Base-by-base conservation (phyloP, 2,329 filamentous ascomycete genomes). In the Curvularia spicifera region DNA sequence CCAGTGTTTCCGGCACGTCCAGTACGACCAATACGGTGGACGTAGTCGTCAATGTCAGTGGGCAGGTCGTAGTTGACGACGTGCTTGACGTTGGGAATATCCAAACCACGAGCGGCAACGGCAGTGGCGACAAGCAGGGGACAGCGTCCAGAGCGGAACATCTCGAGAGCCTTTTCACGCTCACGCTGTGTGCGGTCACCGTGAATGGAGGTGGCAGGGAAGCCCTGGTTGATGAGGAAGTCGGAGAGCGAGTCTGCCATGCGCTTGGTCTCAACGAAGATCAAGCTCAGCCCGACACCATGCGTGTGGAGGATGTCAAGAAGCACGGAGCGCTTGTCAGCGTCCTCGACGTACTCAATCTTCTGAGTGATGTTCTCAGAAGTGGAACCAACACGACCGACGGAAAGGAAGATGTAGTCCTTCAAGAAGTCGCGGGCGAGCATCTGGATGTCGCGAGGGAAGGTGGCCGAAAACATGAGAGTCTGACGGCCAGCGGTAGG, bases 341-440 rank as follows among this genome's bases (percentile, higher is more conserved):
- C 82, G 71, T 98, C 95, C 82, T 98, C 94, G 60, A 98, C 91
- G 71, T 98, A 98, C 82, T 98, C 94, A 55, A 99, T 88, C 85
- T 96, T 97, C 81, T 99, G 95, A 54, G 95, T 98, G 64, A 99
- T 98, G 86, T 98, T 99, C 87, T 98, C 94, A n/a, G 95, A 98
- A 31, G 95, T 98, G 51, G 95, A 98, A 80, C 95, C 95, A 60
- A 98, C 95, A 87, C 95, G 94, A 74, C 94, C 95, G 69, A 99
- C 95, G 15, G 95, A 99, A 73, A 99, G 86, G 88, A 99, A 99
- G 75, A 99, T 89, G 83, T 99, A 99, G 77, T 99, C 95, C 85
- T 96, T 97, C 77, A 99, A 83, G 87, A 99, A 99, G 79, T 99
- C 95, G 74, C 95, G 90, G 61, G 95, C 95, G 59, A 99, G 90